Conservation (phyloP, 306 rosid genomes). For the Elaeagnus macrophylla region DNA sequence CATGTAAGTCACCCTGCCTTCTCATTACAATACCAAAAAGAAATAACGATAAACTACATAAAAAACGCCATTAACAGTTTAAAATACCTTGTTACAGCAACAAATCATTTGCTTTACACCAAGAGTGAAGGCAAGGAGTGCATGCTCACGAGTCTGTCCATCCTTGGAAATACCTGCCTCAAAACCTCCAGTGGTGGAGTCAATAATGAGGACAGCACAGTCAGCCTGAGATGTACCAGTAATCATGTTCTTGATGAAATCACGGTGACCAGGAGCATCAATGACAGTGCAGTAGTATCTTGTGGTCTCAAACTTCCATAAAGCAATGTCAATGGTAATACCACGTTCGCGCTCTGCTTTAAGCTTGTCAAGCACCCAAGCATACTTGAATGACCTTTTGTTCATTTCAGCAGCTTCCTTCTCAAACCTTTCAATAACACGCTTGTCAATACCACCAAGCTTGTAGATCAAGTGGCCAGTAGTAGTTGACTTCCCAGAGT, state of each 20-base stretch:
- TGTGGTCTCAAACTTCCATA: slow-evolving; percentile 92
- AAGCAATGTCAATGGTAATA: slow-evolving; percentile 78
- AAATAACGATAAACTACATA: background rate
- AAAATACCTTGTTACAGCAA: slow-evolving; percentile 72
- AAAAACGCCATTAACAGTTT: background rate
- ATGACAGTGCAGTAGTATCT: slow-evolving; percentile 91
- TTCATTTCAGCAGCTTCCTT: slow-evolving; percentile 96
- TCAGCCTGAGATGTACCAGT: slow-evolving; percentile 92
- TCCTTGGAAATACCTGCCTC: slow-evolving; percentile 96
- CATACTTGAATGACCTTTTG: slow-evolving; percentile 93
- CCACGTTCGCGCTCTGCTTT: slow-evolving; percentile 98
- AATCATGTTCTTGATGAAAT: slow-evolving; percentile 87
- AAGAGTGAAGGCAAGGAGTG: slow-evolving; percentile 88
- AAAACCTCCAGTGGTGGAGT: slow-evolving; percentile 90
- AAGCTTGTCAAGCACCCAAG: slow-evolving; percentile 93
- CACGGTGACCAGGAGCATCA: slow-evolving; percentile 93
- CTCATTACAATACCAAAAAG: background rate
- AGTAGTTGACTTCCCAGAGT: slow-evolving; percentile 88
- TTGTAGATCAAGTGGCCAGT: slow-evolving; percentile 87
- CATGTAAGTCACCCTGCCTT: background rate
- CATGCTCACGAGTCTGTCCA: slow-evolving; percentile 95
- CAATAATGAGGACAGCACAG: slow-evolving; percentile 82
- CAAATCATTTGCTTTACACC: slow-evolving; percentile 95
- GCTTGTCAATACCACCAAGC: slow-evolving; percentile 95
- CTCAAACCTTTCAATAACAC: slow-evolving; percentile 89